These are phyloP conservation scores for Curvularia lunata DNA, from an alignment of 2,329 filamentous ascomycete species.

Conservation along the genomic window DNA sequence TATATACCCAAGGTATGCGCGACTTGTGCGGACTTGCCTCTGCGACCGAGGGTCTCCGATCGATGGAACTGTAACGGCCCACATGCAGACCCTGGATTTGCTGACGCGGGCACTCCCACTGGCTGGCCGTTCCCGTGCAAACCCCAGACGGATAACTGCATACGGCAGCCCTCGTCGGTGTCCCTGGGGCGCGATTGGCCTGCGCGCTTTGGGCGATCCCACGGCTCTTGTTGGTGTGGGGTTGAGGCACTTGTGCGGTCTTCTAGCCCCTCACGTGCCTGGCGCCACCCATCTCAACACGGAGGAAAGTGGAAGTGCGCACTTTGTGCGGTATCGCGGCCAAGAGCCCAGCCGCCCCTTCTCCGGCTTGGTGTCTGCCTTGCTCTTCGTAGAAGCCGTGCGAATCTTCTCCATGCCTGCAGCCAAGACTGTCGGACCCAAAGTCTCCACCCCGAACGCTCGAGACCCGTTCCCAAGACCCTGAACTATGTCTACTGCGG, in stretches of 20 bases:
- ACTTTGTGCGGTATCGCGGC: constrained; percentile 14
- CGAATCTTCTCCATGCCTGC: not conserved
- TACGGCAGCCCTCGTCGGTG: not conserved
- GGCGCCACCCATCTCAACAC: not conserved
- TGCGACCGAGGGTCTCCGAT: constrained; percentile 1
- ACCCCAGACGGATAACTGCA: not conserved
- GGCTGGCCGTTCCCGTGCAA: not conserved
- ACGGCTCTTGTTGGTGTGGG: not conserved
- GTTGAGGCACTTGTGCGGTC: constrained; percentile 20
- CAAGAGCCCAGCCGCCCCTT: not conserved
- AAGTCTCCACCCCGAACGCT: not conserved
- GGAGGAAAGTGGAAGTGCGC: constrained; percentile 12
- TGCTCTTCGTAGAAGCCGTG: not conserved
- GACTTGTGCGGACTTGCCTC: constrained; percentile 25
- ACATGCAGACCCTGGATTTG: not conserved
- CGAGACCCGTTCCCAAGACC: not conserved
- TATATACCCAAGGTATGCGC: constrained; percentile 29
- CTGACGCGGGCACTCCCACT: constrained; percentile 1
- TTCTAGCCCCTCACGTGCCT: constrained; percentile 6
- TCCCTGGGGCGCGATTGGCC: not conserved
- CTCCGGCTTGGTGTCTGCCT: not conserved
- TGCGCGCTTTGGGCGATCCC: constrained; percentile 11
- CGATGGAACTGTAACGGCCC: constrained; percentile 2
- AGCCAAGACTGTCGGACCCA: not conserved
- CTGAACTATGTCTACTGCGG: not conserved